Evolutionary conservation across 176 grass and related monocot species (phyloP), one percentile per base, ranked within the genome.

Genomic region (Juncus inflexus): DNA sequence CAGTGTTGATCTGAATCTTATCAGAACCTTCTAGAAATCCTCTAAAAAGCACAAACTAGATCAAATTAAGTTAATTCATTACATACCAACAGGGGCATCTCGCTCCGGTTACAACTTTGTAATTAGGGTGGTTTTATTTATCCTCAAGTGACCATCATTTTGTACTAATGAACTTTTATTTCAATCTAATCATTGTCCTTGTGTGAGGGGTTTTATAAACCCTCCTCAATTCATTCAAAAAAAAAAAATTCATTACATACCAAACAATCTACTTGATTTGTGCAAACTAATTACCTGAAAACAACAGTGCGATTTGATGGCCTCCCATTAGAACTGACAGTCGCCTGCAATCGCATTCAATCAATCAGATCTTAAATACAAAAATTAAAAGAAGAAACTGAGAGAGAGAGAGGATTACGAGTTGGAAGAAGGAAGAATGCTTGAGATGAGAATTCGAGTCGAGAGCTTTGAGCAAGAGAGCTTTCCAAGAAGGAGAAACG

Each of bases 251-350:
- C n/a, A 55, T 55, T 49, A 15, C 38, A 52, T 12, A 28, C 19
- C 19, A 28, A 28, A 28, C 19, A 28, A 28, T 28, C 19, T 28
- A 28, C 19, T 42, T 36, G 5, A 47, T n/a, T 37, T 12, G 5
- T 13, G 2, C 7, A 3, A 19, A 37, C 40, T 7, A 15, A 35
- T 1, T 9, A 96, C 87, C 91, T 90, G 79, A 90, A 90, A 28
- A 96, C 91, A 49, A 96, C 87, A 35, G 91, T 96, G 39, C 91
- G 87, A 66, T 96, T 90, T 3, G 91, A 80, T 12, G 87, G 91
- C 42, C 73, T 83, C 5, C 91, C 81, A 49, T 74, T 71, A 7
- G 52, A 19, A 38, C 81, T 66, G 60, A 90, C 54, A 42, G 84
- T 96, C 35, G 91, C 91, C 87, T 90, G 76, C 12, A 65, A 74